A percentile compares a stretch with the other conserved stretches of the same genome.
Conservation (phyloP, 139 green algal species). For the Picochlorum costavermella region DNA sequence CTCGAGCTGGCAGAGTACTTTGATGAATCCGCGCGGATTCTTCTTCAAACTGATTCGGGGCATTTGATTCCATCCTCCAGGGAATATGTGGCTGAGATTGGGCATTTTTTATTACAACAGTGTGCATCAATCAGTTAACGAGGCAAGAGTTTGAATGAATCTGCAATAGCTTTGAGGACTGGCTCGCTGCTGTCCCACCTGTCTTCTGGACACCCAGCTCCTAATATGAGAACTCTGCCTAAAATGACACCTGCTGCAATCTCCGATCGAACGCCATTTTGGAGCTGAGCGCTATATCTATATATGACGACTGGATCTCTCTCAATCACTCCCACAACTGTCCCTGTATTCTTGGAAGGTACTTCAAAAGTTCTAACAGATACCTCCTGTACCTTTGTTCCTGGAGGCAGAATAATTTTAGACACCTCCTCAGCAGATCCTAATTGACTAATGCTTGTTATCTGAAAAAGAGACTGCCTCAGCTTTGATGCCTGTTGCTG, state of each 20-base stretch:
- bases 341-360: conserved; percentile 19
- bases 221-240: conserved; percentile 20
- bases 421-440: conserved; percentile 17
- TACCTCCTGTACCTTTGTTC: conserved; percentile 3
- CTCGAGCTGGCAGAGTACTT: conserved; percentile 15
- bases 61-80: conserved; percentile 30
- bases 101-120: conserved; percentile 1
- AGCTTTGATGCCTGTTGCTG: conserved; percentile 7
- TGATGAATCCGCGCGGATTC: neutral
- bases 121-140: conserved; percentile 1
- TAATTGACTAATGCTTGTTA: conserved; percentile 29
- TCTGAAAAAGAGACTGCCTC: conserved; percentile 6
- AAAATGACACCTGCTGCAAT: conserved; percentile 18
- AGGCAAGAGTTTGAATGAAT: conserved; percentile 14
- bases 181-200: conserved; percentile 3
- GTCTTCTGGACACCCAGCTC: neutral
- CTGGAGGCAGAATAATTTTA: conserved; percentile 21
- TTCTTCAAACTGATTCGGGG: conserved; percentile 19
- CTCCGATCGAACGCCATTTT: neutral
- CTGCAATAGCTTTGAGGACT: conserved; percentile 3
- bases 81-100: neutral
- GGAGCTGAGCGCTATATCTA: conserved; percentile 17
- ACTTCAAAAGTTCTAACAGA: neutral
- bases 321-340: conserved; percentile 22
- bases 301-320: conserved; percentile 25